Percentiles rank a stretch among this genome's conserved stretches.
Evolutionary conservation across 768 basidiomycete species (phyloP).

Genomic region (Hydnomerulius pinastri): DNA sequence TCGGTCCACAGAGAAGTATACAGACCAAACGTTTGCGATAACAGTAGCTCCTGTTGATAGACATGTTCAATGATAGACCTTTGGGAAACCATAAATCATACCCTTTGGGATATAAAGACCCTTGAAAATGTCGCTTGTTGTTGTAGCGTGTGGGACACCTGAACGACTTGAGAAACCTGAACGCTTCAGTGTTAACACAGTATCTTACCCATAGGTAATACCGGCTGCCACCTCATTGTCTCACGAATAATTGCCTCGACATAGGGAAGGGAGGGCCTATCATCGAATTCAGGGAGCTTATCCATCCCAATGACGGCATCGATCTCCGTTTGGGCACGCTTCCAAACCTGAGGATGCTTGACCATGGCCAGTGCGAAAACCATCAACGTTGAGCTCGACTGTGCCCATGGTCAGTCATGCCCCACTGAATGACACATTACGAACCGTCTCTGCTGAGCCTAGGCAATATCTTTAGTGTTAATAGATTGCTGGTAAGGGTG

Average conservation of each 20-base stretch:
- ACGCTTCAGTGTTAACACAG: neutral
- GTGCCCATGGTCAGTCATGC: neutral
- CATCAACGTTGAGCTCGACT: neutral
- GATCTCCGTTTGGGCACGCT: no score
- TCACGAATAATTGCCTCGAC: neutral
- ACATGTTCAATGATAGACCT: neutral
- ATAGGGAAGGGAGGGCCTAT: no score
- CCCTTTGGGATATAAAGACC: conserved; percentile 33
- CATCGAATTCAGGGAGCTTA: no score
- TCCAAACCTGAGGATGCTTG: no score
- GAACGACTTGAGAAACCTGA: neutral
- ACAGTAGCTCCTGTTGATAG: conserved; percentile 8
- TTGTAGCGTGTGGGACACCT: conserved; percentile 24
- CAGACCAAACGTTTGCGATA: conserved; percentile 13
- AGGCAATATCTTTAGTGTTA: no score
- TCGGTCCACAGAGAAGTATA: neutral
- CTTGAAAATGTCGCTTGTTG: conserved; percentile 22
- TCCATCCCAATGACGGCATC: no score
- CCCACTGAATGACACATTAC: neutral
- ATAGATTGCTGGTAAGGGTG: neutral
- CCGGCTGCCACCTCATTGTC: neutral
- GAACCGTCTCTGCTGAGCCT: neutral
- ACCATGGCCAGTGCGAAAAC: neutral
- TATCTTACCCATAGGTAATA: neutral
- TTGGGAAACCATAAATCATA: conserved; percentile 12